Conservation (phyloP, 2,329 filamentous ascomycete genomes). For the Talaromyces sp. region DNA sequence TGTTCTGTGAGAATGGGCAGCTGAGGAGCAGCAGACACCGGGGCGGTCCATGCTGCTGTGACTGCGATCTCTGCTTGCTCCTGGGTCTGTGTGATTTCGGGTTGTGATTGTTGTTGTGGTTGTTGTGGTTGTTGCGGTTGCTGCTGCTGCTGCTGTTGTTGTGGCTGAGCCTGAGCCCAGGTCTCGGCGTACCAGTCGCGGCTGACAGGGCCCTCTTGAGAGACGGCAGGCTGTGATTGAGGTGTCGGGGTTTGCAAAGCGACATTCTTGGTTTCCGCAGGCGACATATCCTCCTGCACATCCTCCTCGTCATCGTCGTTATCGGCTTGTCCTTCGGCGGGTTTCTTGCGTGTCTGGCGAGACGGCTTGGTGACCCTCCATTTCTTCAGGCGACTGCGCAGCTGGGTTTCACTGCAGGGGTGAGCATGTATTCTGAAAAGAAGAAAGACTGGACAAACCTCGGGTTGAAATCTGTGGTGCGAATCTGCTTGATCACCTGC, state of each 20-base stretch:
- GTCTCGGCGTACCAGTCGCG: conserved; percentile 9
- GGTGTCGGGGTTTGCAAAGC: conserved; percentile 7
- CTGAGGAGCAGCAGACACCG: conserved; percentile 2
- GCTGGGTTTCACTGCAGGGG: conserved; percentile 36
- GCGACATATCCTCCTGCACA: conserved; percentile 16
- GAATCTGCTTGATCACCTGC: conserved; percentile 41
- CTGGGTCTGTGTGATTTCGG: not conserved
- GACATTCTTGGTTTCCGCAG: conserved; percentile 6
- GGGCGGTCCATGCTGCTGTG: conserved; percentile 5
- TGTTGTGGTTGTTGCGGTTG: not conserved
- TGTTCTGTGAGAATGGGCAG: conserved; percentile 3
- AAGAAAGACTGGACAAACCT: conserved; percentile 25
- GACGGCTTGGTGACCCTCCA: conserved; percentile 43
- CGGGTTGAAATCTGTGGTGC: conserved; percentile 37
- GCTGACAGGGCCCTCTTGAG: not conserved
- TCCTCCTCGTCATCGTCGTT: conserved; percentile 10
- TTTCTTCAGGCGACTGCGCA: conserved; percentile 41
- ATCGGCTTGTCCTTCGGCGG: conserved; percentile 16
- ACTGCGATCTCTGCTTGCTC: not conserved
- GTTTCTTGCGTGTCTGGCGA: conserved; percentile 37
- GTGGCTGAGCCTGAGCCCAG: conserved; percentile 8
- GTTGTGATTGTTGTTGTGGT: not conserved
- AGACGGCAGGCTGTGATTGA: not conserved
- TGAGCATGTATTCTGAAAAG: not conserved
- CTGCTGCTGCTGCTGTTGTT: conserved; percentile 1